phyloP scores from a whole-genome alignment of 805 yeast species.

The Candida verbasci region DNA sequence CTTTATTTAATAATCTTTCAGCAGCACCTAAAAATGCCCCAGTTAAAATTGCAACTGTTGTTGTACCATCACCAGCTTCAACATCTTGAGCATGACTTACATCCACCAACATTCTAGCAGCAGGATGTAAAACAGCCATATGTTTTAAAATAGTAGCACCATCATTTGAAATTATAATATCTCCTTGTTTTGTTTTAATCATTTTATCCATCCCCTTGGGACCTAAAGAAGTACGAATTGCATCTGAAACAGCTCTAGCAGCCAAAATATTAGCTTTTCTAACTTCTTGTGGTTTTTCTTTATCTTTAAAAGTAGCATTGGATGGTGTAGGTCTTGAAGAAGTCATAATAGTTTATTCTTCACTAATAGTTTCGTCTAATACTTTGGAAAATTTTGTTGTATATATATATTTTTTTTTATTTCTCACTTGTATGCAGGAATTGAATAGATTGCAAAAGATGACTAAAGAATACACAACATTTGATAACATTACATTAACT shows the following conservation, averaged over 20 bases:
- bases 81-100: constrained; percentile 97
- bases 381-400: background rate
- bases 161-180: constrained; percentile 92
- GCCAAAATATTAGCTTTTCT: constrained; percentile 85
- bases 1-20: constrained; percentile 81
- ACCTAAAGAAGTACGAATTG: constrained; percentile 91
- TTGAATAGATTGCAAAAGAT: constrained; percentile 2
- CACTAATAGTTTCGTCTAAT: background rate
- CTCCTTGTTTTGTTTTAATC: constrained; percentile 91
- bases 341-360: constrained; percentile 2
- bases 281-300: constrained; percentile 93
- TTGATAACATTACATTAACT: constrained; percentile 22
- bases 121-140: constrained; percentile 98
- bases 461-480: constrained; percentile 21
- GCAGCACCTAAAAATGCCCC: constrained; percentile 96
- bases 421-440: background rate
- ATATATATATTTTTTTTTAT: background rate
- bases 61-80: constrained; percentile 99
- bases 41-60: constrained; percentile 92
- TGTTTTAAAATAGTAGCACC: constrained; percentile 96
- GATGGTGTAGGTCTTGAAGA: constrained; percentile 39
- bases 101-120: constrained; percentile 95
- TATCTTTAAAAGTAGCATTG: constrained; percentile 86
- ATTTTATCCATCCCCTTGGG: constrained; percentile 99
- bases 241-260: constrained; percentile 93